Percentiles rank a stretch among this genome's conserved stretches.
Conservation (phyloP, 2,329 filamentous ascomycete genomes). For the Penicillium thymicola region DNA sequence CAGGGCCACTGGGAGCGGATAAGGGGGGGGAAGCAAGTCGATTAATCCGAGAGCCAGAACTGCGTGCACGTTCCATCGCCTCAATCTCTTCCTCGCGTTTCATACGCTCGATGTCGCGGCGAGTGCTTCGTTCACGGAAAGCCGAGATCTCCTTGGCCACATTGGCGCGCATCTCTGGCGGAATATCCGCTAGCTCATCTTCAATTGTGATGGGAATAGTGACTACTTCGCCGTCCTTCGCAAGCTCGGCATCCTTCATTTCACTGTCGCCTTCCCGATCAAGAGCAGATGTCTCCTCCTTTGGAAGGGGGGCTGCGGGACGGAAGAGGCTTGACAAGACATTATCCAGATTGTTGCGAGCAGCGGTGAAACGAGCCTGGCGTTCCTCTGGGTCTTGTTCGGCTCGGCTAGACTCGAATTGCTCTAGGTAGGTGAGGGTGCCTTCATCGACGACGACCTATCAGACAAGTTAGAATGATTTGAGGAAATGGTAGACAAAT, state of each 20-base stretch:
- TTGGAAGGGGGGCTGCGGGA: conserved; percentile 52
- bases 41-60: conserved; percentile 59
- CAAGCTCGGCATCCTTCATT: conserved; percentile 62
- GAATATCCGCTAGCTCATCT: conserved; percentile 93
- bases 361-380: conserved; percentile 67
- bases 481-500: not conserved
- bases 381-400: conserved; percentile 61
- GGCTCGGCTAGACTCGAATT: conserved; percentile 66
- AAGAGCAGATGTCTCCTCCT: conserved; percentile 44
- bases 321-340: conserved; percentile 71
- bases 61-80: conserved; percentile 73
- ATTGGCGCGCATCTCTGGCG: conserved; percentile 90
- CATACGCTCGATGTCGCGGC: conserved; percentile 81
- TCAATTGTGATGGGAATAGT: conserved; percentile 85
- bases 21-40: conserved; percentile 70
- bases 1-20: conserved; percentile 59
- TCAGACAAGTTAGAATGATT: conserved; percentile 21
- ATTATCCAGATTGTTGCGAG: conserved; percentile 64
- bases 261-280: conserved; percentile 65
- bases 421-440: conserved; percentile 79
- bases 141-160: conserved; percentile 92
- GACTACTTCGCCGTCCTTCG: conserved; percentile 70
- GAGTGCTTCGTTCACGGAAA: conserved; percentile 87
- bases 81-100: conserved; percentile 90
- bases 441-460: conserved; percentile 72